Conservation (phyloP, 805 yeast species). For the Yarrowia sp. region DNA sequence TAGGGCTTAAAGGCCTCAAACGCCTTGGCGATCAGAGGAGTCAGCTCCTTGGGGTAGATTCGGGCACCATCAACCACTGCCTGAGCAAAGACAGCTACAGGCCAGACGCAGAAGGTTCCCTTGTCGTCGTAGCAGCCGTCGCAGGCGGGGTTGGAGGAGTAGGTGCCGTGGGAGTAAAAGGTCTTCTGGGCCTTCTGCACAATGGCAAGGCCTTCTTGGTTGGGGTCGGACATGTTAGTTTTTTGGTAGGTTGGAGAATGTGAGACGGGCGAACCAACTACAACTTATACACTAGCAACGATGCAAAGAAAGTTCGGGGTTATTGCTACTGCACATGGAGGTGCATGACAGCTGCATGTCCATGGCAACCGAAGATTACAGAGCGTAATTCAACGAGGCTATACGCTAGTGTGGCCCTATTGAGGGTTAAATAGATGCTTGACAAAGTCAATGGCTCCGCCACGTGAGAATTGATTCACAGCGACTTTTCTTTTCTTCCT, state of each 20-base stretch:
- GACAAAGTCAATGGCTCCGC: not conserved
- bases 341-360: not conserved
- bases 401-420: not conserved
- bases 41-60: slow-evolving; percentile 49
- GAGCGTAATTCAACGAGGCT: not conserved
- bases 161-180: slow-evolving; percentile 34
- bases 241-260: too few relatives aligned
- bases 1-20: slow-evolving; percentile 51
- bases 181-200: slow-evolving; percentile 30
- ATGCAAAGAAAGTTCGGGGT: not conserved
- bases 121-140: slow-evolving; percentile 52
- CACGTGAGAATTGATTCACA: not conserved
- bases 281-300: slow-evolving; percentile 14
- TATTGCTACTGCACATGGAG: not conserved
- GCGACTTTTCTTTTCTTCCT: not conserved
- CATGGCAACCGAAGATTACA: not conserved
- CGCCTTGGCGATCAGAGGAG: slow-evolving; percentile 54
- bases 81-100: slow-evolving; percentile 62
- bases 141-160: slow-evolving; percentile 36
- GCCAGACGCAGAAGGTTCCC: slow-evolving; percentile 64
- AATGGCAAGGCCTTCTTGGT: slow-evolving; percentile 16
- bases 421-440: not conserved
- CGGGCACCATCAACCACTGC: slow-evolving; percentile 65
- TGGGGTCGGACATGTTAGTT: slow-evolving; percentile 3
- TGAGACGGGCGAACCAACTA: not conserved